phyloP scores from a whole-genome alignment of 257 asterid species.

The Penstemon eatonii region DNA sequence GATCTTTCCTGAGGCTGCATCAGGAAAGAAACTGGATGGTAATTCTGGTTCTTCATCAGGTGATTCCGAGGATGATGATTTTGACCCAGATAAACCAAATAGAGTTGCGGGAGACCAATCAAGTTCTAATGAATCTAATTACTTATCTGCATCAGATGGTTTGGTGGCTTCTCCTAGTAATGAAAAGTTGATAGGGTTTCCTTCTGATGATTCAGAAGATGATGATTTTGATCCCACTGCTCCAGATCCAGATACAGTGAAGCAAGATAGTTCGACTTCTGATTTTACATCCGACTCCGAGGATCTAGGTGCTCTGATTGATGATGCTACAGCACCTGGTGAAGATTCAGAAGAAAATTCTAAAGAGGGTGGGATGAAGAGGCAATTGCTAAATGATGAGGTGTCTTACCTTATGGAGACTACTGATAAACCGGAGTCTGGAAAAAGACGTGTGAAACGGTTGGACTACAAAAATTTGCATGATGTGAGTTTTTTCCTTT shows the following conservation, averaged over 20 bases:
- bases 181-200: conserved; percentile 46
- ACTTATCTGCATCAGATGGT: conserved; percentile 59
- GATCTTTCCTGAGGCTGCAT: conserved; percentile 88
- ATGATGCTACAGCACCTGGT: conserved; percentile 40
- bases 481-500: conserved; percentile 66
- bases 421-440: conserved; percentile 46
- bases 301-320: conserved; percentile 62
- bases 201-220: conserved; percentile 96
- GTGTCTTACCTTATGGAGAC: conserved; percentile 56
- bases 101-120: conserved; percentile 50
- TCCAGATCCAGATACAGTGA: conserved; percentile 42
- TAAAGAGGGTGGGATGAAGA: conserved; percentile 36
- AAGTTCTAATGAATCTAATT: conserved; percentile 60
- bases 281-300: conserved; percentile 94
- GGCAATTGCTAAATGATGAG: conserved; percentile 53
- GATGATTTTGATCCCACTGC: conserved; percentile 80
- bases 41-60: conserved; percentile 64
- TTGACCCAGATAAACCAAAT: conserved; percentile 73
- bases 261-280: conserved; percentile 70
- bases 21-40: conserved; percentile 67
- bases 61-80: conserved; percentile 93
- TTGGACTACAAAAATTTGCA: conserved; percentile 82
- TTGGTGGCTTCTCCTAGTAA: conserved; percentile 36
- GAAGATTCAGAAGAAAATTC: conserved; percentile 39
- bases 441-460: conserved; percentile 66